phyloP scores from a whole-genome alignment of 176 grass and related monocot species.

The Secale cereale region DNA sequence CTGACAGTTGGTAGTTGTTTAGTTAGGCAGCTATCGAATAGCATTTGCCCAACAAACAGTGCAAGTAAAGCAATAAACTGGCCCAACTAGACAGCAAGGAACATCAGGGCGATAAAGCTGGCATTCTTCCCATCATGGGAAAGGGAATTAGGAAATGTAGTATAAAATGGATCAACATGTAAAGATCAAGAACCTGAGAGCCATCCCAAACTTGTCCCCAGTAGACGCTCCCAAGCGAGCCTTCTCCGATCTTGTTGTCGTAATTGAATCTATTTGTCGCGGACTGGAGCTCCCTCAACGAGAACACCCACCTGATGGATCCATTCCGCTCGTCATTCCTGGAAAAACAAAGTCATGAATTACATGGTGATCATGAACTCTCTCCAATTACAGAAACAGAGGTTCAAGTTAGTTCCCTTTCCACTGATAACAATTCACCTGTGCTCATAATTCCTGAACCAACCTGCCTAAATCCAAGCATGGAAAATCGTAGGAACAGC shows the following conservation, averaged over 20 bases:
- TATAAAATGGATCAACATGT: neutral
- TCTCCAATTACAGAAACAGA: neutral
- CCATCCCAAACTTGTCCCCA: conserved; percentile 92
- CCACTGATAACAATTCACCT: neutral
- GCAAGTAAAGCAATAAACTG: conserved; percentile 19
- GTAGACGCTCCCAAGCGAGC: conserved; percentile 63
- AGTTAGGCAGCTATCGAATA: conserved; percentile 19
- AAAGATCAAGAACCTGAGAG: conserved; percentile 56
- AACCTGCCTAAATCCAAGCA: no score
- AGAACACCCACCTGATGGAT: conserved; percentile 64
- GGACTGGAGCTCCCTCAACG: conserved; percentile 65
- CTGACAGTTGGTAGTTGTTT: conserved; percentile 2
- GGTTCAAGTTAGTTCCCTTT: neutral
- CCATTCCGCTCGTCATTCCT: conserved; percentile 44
- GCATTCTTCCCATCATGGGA: neutral
- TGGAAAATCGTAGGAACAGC: no score
- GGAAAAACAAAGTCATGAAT: neutral
- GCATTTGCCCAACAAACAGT: neutral
- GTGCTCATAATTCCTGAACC: neutral
- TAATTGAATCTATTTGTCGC: conserved; percentile 90
- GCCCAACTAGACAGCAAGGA: neutral
- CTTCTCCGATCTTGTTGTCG: conserved; percentile 87
- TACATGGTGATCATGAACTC: neutral
- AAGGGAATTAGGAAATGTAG: neutral
- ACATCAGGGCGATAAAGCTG: neutral